Base-by-base conservation (phyloP, 31 red algal species). In the Odonthalia washingtoniensis region DNA sequence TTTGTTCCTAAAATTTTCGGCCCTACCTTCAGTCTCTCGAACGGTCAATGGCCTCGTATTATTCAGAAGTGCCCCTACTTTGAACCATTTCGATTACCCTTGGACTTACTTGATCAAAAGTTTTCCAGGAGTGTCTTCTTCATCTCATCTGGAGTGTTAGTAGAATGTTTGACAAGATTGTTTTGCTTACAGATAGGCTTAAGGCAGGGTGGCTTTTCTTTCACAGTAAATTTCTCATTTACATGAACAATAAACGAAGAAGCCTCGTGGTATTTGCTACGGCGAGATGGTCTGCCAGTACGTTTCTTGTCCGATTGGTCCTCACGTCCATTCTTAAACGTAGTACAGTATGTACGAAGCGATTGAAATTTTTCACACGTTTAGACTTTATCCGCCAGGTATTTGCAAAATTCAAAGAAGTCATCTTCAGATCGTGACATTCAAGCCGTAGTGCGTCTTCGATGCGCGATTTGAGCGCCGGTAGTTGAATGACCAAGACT, bases 141-240 rank as follows among this genome's bases (percentile, higher is more conserved):
- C 5, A 0, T 39, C 18, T 80, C 63, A 9, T 67, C 26, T 5
- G 70, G 31, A 42, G 0, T 76, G 5, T 53, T 52, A 41, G 73
- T 3, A 27, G 74, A 79, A 60, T 80, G 12, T 24, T 68, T 88
- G 28, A 88, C 85, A 3, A 79, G 0, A 68, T 88, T 43, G 43
- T 35, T 52, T 35, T 49, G 5, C 5, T 18, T 33, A 41, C 79
- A 83, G 9, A 4, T 18, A 33, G 38, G 0, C 31, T 75, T 61
- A 4, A 24, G 21, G 17, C 83, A 77, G 12, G 75, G 86, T 24
- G 69, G 72, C 3, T 6, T 70, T 70, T 70, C 66, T 70, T 70
- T 27, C 31, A 9, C 16, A 34, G 66, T 34, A 21, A 12, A 12
- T 34, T 32, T 12, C n/a, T 9, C 31, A 27, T 34, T 37, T 32